Evolutionary conservation across 1,139 yeast species (phyloP).

Genomic region (Sugiyamaella xylanicola): DNA sequence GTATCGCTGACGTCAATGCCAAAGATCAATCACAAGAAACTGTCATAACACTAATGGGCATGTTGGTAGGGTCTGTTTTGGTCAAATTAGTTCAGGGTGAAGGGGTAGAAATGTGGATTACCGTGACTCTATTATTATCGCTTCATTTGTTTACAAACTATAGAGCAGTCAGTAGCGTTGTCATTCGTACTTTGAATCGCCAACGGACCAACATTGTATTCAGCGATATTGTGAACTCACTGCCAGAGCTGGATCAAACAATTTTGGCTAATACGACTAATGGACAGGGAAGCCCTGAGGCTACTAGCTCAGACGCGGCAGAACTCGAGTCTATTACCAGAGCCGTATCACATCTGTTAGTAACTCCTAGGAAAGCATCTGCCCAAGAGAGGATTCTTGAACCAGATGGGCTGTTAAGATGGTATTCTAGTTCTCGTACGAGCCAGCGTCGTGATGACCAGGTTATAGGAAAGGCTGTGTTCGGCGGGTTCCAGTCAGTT

Average conservation of each 20-base stretch:
- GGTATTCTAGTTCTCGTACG: slow-evolving; percentile 28
- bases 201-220: slow-evolving; percentile 43
- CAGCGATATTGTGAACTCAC: slow-evolving; percentile 35
- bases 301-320: slow-evolving; percentile 3
- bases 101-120: slow-evolving; percentile 40
- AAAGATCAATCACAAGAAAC: slow-evolving; percentile 47
- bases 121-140: slow-evolving; percentile 34
- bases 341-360: slow-evolving; percentile 35
- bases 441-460: slow-evolving; percentile 18
- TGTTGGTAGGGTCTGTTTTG: slow-evolving; percentile 43
- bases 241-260: slow-evolving; percentile 34
- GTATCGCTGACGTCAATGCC: slow-evolving; percentile 45
- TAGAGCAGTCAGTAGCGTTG: slow-evolving; percentile 42
- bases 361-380: slow-evolving; percentile 36
- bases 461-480: slow-evolving; percentile 32
- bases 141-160: slow-evolving; percentile 44
- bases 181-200: slow-evolving; percentile 40
- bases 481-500: slow-evolving; percentile 28
- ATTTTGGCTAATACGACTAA: slow-evolving; percentile 1
- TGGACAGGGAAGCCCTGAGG: background rate
- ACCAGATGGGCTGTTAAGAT: slow-evolving; percentile 38
- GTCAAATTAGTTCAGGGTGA: slow-evolving; percentile 41
- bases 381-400: slow-evolving; percentile 40
- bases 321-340: slow-evolving; percentile 26
- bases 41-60: slow-evolving; percentile 44